Conservation (phyloP, 129 eudicot genomes). For the Gnaphalium uliginosum region DNA sequence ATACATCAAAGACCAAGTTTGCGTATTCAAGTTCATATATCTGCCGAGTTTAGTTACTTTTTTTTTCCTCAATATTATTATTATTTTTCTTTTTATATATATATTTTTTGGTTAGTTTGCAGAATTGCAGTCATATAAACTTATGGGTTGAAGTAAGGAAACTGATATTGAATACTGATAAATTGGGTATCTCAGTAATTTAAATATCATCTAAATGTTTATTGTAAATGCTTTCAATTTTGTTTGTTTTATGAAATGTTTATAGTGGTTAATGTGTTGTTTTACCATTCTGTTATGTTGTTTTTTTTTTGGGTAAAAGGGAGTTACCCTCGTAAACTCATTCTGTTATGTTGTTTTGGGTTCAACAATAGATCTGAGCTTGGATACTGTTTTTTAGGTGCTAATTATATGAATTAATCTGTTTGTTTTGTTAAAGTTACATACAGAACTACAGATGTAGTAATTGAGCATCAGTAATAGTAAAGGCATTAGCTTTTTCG, state of each 20-base stretch:
- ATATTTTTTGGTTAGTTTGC: too few relatives aligned
- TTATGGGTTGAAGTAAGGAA: too few relatives aligned
- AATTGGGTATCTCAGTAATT: not conserved
- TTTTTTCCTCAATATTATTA: too few relatives aligned
- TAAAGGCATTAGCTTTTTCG: not conserved
- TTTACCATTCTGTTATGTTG: not conserved
- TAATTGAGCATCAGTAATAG: not conserved
- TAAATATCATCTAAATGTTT: not conserved
- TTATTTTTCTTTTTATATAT: too few relatives aligned
- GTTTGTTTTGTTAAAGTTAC: not conserved
- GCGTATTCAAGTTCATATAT: too few relatives aligned
- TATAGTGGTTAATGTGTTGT: not conserved
- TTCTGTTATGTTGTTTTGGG: conserved; percentile 12
- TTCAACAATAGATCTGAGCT: not conserved
- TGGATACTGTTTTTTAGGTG: not conserved
- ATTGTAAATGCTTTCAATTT: conserved; percentile 22
- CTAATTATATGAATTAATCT: not conserved
- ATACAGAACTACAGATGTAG: not conserved
- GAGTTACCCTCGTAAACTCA: too few relatives aligned
- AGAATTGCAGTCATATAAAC: too few relatives aligned
- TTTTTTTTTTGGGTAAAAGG: too few relatives aligned
- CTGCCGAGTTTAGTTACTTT: too few relatives aligned
- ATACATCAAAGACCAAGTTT: too few relatives aligned
- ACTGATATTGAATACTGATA: too few relatives aligned
- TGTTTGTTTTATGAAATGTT: conserved; percentile 4